A percentile compares a stretch with the other conserved stretches of the same genome.
Conservation (phyloP, 2,329 filamentous ascomycete genomes). For the Apiospora kogelbergensis region DNA sequence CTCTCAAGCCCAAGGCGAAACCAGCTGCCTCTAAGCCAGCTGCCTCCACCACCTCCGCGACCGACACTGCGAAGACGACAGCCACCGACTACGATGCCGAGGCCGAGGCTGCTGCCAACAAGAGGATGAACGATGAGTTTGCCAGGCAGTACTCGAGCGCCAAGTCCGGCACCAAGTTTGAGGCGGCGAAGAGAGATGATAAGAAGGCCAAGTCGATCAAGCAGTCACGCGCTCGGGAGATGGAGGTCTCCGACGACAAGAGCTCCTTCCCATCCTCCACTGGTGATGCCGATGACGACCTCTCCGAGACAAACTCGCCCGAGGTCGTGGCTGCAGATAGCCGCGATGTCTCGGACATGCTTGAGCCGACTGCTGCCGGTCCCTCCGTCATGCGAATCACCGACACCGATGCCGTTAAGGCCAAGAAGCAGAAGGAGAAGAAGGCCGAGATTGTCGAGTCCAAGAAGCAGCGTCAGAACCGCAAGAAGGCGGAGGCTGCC, state of each 20-base stretch:
- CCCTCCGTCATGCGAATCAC: constrained; percentile 80
- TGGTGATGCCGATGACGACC: constrained; percentile 79
- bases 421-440: constrained; percentile 63
- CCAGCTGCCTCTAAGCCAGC: constrained; percentile 32
- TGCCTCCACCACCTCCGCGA: constrained; percentile 27
- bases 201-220: constrained; percentile 70
- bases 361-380: constrained; percentile 68
- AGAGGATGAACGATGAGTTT: constrained; percentile 62
- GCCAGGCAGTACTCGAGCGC: constrained; percentile 70
- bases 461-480: constrained; percentile 95
- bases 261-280: constrained; percentile 61
- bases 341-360: constrained; percentile 85
- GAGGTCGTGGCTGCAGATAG: constrained; percentile 55
- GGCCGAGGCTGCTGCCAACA: constrained; percentile 62
- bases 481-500: constrained; percentile 80
- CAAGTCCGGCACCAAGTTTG: constrained; percentile 67
- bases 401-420: constrained; percentile 60
- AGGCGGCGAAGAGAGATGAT: constrained; percentile 46
- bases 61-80: constrained; percentile 33
- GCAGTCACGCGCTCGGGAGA: constrained; percentile 61
- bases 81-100: constrained; percentile 39
- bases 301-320: constrained; percentile 70
- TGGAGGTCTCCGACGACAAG: constrained; percentile 30
- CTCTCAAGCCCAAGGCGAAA: constrained; percentile 35
- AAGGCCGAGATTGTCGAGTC: constrained; percentile 70